Conservation (phyloP, 129 eudicot species). For the Logfia minima region DNA sequence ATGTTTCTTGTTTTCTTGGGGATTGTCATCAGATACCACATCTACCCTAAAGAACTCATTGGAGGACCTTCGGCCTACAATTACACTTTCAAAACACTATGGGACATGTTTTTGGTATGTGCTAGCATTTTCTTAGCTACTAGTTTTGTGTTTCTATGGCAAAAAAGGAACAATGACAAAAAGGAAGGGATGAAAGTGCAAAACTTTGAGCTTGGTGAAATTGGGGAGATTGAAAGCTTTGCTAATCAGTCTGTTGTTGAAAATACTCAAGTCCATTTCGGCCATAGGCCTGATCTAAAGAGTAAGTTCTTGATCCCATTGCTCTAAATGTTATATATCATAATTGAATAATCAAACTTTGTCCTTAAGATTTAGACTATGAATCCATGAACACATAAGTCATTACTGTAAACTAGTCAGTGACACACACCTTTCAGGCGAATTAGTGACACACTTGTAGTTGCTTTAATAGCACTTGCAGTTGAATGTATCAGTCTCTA, state of each 20-base stretch:
- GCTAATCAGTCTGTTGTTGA: slow-evolving; percentile 51
- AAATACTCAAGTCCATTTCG: slow-evolving; percentile 49
- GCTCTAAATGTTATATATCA: background rate
- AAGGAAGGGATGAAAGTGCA: slow-evolving; percentile 44
- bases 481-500: no score
- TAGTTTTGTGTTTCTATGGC: slow-evolving; percentile 49
- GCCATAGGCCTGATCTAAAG: slow-evolving; percentile 66
- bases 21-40: slow-evolving; percentile 49
- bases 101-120: slow-evolving; percentile 51
- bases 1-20: slow-evolving; percentile 63
- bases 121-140: slow-evolving; percentile 42
- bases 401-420: no score
- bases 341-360: no score
- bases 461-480: no score
- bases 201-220: slow-evolving; percentile 42
- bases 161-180: slow-evolving; percentile 39
- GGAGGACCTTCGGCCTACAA: slow-evolving; percentile 38
- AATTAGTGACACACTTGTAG: no score
- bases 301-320: slow-evolving; percentile 36
- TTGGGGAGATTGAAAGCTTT: slow-evolving; percentile 63
- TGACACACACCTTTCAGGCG: no score
- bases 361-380: no score
- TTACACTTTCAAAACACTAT: slow-evolving; percentile 37
- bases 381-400: no score
- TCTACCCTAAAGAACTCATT: slow-evolving; percentile 54